phyloP scores from a whole-genome alignment of 2,329 filamentous ascomycete species.

The Colletotrichum chrysophilum region DNA sequence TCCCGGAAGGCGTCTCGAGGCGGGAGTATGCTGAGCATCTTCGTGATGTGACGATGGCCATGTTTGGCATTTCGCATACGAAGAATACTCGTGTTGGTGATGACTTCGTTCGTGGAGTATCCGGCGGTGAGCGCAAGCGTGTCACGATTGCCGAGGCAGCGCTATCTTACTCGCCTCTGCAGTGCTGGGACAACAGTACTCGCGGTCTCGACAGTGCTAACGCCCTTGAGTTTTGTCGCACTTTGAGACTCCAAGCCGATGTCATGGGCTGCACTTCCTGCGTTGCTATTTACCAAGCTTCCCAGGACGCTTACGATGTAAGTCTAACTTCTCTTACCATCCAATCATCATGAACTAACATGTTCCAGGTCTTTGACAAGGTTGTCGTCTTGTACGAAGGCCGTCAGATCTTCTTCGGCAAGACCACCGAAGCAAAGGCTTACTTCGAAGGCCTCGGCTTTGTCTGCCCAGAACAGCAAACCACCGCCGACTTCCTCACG shows the following conservation, averaged over 20 bases:
- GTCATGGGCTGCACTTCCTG: conserved; percentile 28
- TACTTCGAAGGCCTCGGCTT: conserved; percentile 74
- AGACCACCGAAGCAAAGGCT: conserved; percentile 60
- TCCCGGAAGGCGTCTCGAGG: conserved; percentile 49
- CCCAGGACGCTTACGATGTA: conserved; percentile 60
- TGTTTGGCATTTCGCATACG: conserved; percentile 60
- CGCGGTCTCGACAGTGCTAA: conserved; percentile 43
- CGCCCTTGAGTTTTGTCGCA: conserved; percentile 26
- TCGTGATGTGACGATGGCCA: conserved; percentile 58
- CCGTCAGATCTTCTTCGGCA: conserved; percentile 71
- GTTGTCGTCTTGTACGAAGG: conserved; percentile 71
- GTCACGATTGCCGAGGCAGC: conserved; percentile 41
- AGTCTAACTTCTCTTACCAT: not conserved
- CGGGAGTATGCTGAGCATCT: conserved; percentile 50
- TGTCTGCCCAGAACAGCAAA: conserved; percentile 58
- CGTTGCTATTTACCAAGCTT: conserved; percentile 63
- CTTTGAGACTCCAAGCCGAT: conserved; percentile 29
- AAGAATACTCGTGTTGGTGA: conserved; percentile 59
- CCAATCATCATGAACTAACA: not conserved
- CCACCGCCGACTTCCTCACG: conserved; percentile 78
- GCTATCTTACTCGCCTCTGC: conserved; percentile 30
- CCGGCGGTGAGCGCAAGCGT: conserved; percentile 55
- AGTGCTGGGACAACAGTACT: conserved; percentile 52
- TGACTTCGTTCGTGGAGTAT: conserved; percentile 59
- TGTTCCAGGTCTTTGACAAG: conserved; percentile 62